Conservation (phyloP, 2,329 filamentous ascomycete genomes). For the Colletotrichum abscissum region DNA sequence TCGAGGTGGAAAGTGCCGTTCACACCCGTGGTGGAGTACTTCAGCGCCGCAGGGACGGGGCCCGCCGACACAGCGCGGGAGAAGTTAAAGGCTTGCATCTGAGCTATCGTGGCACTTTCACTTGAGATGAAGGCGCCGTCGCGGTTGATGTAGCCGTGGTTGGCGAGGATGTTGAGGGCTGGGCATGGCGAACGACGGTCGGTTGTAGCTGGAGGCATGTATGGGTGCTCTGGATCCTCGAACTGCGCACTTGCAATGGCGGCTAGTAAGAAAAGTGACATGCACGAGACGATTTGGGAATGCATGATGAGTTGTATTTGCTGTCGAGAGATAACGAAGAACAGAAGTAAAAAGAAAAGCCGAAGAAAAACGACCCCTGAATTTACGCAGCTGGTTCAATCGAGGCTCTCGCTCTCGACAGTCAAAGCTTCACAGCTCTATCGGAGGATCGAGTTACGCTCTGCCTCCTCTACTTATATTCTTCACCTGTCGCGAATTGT, state of each 20-base stretch:
- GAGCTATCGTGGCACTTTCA: slow-evolving; percentile 5
- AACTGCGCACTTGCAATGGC: background rate
- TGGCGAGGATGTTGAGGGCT: slow-evolving; percentile 13
- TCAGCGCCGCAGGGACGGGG: slow-evolving; percentile 4
- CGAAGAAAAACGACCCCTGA: no score
- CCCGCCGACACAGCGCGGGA: background rate
- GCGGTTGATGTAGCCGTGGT: slow-evolving; percentile 22
- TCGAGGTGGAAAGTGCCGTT: slow-evolving; percentile 17
- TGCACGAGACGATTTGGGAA: no score
- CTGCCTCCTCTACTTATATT: no score
- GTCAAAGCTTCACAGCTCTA: no score
- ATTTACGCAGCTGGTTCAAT: no score
- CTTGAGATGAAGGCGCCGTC: slow-evolving; percentile 13
- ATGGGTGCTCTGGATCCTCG: background rate
- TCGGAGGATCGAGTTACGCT: no score
- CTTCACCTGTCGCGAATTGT: no score
- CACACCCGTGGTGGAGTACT: slow-evolving; percentile 11
- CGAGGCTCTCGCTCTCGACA: no score
- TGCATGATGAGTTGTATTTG: background rate
- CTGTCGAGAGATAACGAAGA: background rate
- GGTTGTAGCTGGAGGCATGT: background rate
- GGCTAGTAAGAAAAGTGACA: no score
- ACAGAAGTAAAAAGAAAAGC: no score
- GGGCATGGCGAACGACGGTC: slow-evolving; percentile 17
- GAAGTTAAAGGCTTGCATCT: slow-evolving; percentile 20